Conservation (phyloP, 1,284 basidiomycete genomes). For the Ustilago nuda region DNA sequence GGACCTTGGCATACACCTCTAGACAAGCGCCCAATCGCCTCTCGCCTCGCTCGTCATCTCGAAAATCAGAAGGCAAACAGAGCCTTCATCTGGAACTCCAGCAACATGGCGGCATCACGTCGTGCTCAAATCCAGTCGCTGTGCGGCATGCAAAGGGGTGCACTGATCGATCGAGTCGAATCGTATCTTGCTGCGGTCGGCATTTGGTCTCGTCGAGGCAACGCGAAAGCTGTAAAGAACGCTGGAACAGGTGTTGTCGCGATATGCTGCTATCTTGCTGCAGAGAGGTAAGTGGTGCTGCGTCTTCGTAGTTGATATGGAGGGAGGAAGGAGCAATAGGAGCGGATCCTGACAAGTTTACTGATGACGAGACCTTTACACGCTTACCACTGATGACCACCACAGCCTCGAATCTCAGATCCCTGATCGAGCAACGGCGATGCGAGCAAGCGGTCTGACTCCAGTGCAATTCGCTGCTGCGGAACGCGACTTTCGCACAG, state of each 20-base stretch:
- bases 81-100: neutral
- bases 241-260: slow-evolving; percentile 49
- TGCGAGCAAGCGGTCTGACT: slow-evolving; percentile 39
- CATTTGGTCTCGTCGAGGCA: slow-evolving; percentile 50
- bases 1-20: neutral
- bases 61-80: neutral
- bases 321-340: too few relatives aligned
- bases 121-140: slow-evolving; percentile 47
- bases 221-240: slow-evolving; percentile 48
- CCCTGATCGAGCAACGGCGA: slow-evolving; percentile 32
- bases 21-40: neutral
- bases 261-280: slow-evolving; percentile 47
- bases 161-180: slow-evolving; percentile 49
- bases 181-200: slow-evolving; percentile 52
- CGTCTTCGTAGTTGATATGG: neutral
- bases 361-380: neutral
- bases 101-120: slow-evolving; percentile 39
- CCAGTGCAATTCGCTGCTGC: slow-evolving; percentile 44
- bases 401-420: slow-evolving; percentile 33
- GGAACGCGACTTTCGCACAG: slow-evolving; percentile 43
- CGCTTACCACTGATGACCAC: neutral
- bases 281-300: slow-evolving; percentile 37
- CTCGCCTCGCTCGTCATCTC: neutral
- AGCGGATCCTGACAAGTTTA: neutral
- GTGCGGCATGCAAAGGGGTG: slow-evolving; percentile 39